These are phyloP conservation scores for Rhodotorula glutinis DNA, from an alignment of 1,284 basidiomycete species.

Conservation along the genomic window DNA sequence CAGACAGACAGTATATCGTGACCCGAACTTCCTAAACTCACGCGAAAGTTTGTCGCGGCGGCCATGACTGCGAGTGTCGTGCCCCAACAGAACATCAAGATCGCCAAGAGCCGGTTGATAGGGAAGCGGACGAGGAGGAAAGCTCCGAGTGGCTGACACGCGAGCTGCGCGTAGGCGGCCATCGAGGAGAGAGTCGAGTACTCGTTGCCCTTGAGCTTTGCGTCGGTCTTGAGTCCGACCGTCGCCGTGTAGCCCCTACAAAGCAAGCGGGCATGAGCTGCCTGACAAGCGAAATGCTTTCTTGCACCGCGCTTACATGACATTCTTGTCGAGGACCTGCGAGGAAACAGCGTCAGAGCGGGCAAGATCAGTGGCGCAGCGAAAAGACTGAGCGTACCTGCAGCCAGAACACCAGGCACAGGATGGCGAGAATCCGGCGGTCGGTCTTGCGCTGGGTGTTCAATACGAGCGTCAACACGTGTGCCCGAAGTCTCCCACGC, in stretches of 20 bases:
- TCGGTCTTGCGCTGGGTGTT: not conserved
- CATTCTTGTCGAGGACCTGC: not conserved
- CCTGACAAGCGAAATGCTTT: not conserved
- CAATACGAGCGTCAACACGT: not conserved
- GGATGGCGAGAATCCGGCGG: not conserved
- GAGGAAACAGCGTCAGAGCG: too few species aligned
- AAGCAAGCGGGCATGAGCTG: too few species aligned
- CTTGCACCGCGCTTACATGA: not conserved
- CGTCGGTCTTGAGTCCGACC: conserved; percentile 4
- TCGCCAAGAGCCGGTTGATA: conserved; percentile 19
- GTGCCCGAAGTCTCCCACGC: too few species aligned
- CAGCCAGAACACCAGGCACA: not conserved
- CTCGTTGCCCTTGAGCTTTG: conserved; percentile 23
- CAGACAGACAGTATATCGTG: not conserved
- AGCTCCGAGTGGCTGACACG: conserved; percentile 34
- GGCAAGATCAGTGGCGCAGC: too few species aligned
- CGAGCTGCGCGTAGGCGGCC: conserved; percentile 38
- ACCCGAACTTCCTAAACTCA: not conserved
- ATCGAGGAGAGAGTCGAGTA: conserved; percentile 33
- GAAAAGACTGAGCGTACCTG: not conserved
- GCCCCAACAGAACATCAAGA: conserved; percentile 28
- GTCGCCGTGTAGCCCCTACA: not conserved
- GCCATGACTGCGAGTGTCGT: conserved; percentile 32
- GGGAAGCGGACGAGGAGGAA: conserved; percentile 31
- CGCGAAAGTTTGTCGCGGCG: conserved; percentile 21